These are phyloP conservation scores for Penicillium sp. DNA, from an alignment of 2,329 filamentous ascomycete species.

Conservation along the genomic window DNA sequence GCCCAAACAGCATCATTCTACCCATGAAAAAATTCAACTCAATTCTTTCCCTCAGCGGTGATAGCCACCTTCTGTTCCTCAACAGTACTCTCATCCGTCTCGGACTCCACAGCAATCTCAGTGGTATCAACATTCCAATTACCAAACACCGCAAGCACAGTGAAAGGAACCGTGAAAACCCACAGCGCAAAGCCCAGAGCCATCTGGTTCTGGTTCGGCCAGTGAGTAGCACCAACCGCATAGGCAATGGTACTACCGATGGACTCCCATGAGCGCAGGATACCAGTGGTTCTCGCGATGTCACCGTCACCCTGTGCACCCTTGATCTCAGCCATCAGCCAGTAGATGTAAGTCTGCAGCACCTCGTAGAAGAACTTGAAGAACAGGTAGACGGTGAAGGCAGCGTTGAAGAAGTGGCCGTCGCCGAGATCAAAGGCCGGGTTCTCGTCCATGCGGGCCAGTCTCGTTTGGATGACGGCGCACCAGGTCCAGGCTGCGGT, in stretches of 20 bases:
- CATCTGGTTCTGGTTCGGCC: conserved; percentile 32
- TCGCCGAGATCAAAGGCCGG: conserved; percentile 42
- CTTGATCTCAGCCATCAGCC: conserved; percentile 42
- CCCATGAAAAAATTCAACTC: background rate
- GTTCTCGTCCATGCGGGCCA: conserved; percentile 43
- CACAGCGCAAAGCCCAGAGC: conserved; percentile 30
- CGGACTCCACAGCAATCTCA: background rate
- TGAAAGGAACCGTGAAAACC: conserved; percentile 27
- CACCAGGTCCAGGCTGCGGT: conserved; percentile 48
- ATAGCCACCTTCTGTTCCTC: conserved; percentile 13
- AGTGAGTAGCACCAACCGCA: conserved; percentile 31
- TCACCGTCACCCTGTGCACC: conserved; percentile 31
- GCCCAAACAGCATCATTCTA: too few relatives aligned
- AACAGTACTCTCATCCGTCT: conserved; percentile 9
- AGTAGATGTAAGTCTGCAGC: conserved; percentile 53
- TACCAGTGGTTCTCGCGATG: conserved; percentile 32
- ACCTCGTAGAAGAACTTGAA: conserved; percentile 53
- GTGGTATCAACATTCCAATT: conserved; percentile 14
- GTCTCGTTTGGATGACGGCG: conserved; percentile 48
- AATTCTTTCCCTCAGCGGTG: background rate
- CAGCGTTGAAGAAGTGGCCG: conserved; percentile 25
- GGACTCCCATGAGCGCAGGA: conserved; percentile 33
- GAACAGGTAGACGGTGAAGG: conserved; percentile 49
- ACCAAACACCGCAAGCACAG: conserved; percentile 17
- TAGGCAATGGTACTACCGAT: conserved; percentile 35